These are phyloP conservation scores for Vitis labrusca DNA, from an alignment of 164 flowering plant species.

Conservation along the genomic window DNA sequence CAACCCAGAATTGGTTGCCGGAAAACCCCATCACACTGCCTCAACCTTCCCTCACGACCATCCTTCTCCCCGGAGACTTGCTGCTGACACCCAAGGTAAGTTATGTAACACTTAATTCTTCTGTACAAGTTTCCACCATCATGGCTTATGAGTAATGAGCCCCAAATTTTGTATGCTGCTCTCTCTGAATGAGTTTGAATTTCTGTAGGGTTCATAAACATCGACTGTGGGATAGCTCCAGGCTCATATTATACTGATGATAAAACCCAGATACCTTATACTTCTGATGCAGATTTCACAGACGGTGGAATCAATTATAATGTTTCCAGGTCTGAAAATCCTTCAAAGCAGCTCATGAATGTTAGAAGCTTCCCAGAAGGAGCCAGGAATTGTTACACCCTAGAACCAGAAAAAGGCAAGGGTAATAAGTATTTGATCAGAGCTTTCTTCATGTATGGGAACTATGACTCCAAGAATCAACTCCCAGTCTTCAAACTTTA, in stretches of 20 bases:
- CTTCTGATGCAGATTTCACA: slow-evolving; percentile 19
- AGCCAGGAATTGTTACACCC: slow-evolving; percentile 20
- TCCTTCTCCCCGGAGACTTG: too few species aligned
- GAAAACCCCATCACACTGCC: too few species aligned
- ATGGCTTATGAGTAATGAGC: too few species aligned
- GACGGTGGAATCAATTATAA: slow-evolving; percentile 14
- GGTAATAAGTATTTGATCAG: slow-evolving; percentile 20
- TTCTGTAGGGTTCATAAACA: slow-evolving; percentile 26
- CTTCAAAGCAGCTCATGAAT: not conserved
- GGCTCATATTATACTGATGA: slow-evolving; percentile 10
- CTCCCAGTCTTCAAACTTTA: slow-evolving; percentile 25
- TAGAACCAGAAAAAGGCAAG: not conserved
- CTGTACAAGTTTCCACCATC: too few species aligned
- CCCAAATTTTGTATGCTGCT: too few species aligned
- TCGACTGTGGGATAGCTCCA: slow-evolving; percentile 26
- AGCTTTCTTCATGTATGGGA: slow-evolving; percentile 32
- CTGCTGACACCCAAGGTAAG: too few species aligned
- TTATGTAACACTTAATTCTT: too few species aligned
- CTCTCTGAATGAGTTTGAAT: not conserved
- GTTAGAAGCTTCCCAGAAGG: slow-evolving; percentile 30
- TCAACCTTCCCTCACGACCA: too few species aligned
- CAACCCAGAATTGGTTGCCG: too few species aligned
- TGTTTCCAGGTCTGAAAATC: not conserved
- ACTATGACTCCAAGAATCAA: slow-evolving; percentile 20
- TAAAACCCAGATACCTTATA: slow-evolving; percentile 7